phyloP scores from a whole-genome alignment of 805 yeast genomes.

The Candida vartiovaarae region DNA sequence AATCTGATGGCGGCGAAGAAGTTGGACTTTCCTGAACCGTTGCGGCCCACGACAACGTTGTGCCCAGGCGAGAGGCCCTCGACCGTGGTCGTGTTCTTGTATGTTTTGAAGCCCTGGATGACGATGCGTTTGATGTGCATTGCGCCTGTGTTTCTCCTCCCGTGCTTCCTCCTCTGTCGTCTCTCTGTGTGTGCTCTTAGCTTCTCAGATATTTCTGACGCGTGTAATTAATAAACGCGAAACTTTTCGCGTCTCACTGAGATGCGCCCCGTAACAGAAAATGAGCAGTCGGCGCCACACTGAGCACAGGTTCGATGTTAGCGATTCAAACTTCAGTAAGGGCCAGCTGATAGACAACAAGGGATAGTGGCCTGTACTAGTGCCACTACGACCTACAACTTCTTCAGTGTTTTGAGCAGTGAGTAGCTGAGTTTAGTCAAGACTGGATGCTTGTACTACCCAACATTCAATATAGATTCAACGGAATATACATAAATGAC shows the following conservation, averaged over 20 bases:
- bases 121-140: slow-evolving; percentile 48
- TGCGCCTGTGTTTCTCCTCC: background rate
- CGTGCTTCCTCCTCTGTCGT: background rate
- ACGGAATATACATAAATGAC: too few relatives aligned
- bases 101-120: slow-evolving; percentile 92
- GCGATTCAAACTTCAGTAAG: too few relatives aligned
- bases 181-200: background rate
- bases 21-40: slow-evolving; percentile 96
- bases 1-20: slow-evolving; percentile 93
- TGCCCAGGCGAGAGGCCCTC: slow-evolving; percentile 73
- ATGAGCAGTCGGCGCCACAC: too few relatives aligned
- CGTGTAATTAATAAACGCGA: background rate
- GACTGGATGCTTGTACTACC: too few relatives aligned
- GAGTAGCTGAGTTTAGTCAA: too few relatives aligned
- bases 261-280: too few relatives aligned
- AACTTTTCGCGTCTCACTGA: slow-evolving; percentile 3
- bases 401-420: too few relatives aligned
- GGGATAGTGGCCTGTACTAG: too few relatives aligned
- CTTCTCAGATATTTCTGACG: background rate
- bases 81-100: slow-evolving; percentile 72
- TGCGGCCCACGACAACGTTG: slow-evolving; percentile 85
- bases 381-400: too few relatives aligned
- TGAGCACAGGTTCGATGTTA: too few relatives aligned
- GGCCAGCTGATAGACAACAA: too few relatives aligned
- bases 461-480: too few relatives aligned